phyloP scores from a whole-genome alignment of 225 moss, liverwort and hornwort genomes.

The Marchantia polymorpha region DNA sequence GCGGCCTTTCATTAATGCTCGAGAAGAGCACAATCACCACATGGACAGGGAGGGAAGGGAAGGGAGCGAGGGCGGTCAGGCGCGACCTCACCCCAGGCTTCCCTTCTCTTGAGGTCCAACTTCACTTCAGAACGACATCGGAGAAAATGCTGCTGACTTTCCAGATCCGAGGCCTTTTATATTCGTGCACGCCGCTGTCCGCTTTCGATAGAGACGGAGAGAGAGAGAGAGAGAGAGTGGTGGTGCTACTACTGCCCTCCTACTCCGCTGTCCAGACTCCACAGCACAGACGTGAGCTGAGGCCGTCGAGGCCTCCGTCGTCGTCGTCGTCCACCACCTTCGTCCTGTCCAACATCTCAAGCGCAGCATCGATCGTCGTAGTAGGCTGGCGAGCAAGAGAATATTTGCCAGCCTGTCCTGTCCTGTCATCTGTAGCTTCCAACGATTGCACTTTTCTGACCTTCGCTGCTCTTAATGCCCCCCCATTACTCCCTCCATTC shows the following conservation, averaged over 20 bases:
- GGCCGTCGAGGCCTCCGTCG: neutral
- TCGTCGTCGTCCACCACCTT: neutral
- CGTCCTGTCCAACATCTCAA: neutral
- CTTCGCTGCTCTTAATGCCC: neutral
- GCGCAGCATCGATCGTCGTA: constrained; percentile 4
- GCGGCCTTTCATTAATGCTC: neutral
- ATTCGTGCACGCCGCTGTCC: constrained; percentile 3
- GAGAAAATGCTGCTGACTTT: constrained; percentile 15
- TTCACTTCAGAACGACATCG: neutral
- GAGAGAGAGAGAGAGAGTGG: no score
- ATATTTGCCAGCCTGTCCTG: constrained; percentile 11
- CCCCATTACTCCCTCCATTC: neutral
- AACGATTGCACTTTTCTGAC: neutral
- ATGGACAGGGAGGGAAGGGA: constrained; percentile 12
- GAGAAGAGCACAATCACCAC: neutral
- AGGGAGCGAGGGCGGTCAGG: no score
- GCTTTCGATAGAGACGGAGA: neutral
- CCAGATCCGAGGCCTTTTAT: neutral
- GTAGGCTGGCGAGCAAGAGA: neutral
- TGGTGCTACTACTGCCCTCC: no score
- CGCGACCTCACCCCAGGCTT: neutral
- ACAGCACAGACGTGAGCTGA: neutral
- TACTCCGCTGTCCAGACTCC: no score
- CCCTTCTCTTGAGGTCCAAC: neutral
- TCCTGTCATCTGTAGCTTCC: neutral